Conservation (phyloP, 2,329 filamentous ascomycete species). For the Colletotrichum trifolii region DNA sequence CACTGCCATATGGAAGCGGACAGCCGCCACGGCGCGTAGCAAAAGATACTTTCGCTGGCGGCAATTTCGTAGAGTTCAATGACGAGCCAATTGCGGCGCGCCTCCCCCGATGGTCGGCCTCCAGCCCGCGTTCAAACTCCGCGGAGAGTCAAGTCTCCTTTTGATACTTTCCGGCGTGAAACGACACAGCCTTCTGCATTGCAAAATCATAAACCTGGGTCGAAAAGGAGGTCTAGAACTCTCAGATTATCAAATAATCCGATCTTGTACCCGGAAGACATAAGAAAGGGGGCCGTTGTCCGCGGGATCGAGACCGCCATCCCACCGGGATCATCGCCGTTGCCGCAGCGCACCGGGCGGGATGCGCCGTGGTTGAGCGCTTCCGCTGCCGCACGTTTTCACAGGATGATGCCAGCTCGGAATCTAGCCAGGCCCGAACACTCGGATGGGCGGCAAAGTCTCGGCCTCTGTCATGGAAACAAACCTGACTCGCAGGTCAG, state of each 20-base stretch:
- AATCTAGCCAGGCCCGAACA: conserved; percentile 3
- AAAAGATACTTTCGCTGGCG: conserved; percentile 4
- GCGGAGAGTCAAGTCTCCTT: neutral
- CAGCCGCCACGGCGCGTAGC: neutral
- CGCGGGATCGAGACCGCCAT: neutral
- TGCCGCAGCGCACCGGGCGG: conserved; percentile 6
- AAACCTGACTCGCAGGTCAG: neutral
- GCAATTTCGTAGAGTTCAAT: conserved; percentile 15
- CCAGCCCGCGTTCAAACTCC: too few species aligned
- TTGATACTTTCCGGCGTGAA: neutral
- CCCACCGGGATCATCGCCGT: conserved; percentile 23
- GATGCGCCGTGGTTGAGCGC: conserved; percentile 6
- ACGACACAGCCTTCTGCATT: too few species aligned
- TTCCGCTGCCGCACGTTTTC: neutral
- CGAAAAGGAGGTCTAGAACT: neutral
- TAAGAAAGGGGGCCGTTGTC: neutral
- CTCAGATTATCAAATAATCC: neutral
- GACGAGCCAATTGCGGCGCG: neutral
- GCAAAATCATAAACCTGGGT: neutral
- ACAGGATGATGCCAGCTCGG: conserved; percentile 21
- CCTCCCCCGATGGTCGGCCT: conserved; percentile 2
- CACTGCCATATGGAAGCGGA: neutral
- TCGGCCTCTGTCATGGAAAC: neutral
- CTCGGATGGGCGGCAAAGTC: conserved; percentile 18
- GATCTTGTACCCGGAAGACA: neutral